A percentile compares a stretch with the other conserved stretches of the same genome.
These are phyloP conservation scores for Mariannaea sp. DNA, from an alignment of 2,329 filamentous ascomycete genomes.

Conservation along the genomic window DNA sequence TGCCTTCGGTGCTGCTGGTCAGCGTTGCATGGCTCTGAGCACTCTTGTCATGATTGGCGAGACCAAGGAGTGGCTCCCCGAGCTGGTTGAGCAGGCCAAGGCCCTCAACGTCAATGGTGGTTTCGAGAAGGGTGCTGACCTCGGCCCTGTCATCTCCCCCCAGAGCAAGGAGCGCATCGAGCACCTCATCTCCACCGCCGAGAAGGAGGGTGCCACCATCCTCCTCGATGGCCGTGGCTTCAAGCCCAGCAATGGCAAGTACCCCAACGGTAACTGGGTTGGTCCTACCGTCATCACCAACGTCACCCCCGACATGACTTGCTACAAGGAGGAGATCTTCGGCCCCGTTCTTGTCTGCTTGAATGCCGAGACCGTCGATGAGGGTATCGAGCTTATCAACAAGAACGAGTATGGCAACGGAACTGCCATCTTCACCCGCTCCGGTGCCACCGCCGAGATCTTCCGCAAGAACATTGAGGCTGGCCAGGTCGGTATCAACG, in stretches of 20 bases:
- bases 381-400: slow-evolving; percentile 82
- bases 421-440: slow-evolving; percentile 81
- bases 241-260: slow-evolving; percentile 74
- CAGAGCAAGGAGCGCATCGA: slow-evolving; percentile 81
- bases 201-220: slow-evolving; percentile 80
- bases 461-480: slow-evolving; percentile 85
- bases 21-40: slow-evolving; percentile 85
- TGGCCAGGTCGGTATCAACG: slow-evolving; percentile 85
- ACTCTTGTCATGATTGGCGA: slow-evolving; percentile 84
- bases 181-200: slow-evolving; percentile 73
- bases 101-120: slow-evolving; percentile 76
- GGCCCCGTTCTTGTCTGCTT: slow-evolving; percentile 83
- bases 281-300: slow-evolving; percentile 83
- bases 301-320: slow-evolving; percentile 80
- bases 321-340: slow-evolving; percentile 86
- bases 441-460: slow-evolving; percentile 74
- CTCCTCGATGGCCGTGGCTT: slow-evolving; percentile 79
- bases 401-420: slow-evolving; percentile 87
- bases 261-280: slow-evolving; percentile 85
- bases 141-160: slow-evolving; percentile 81
- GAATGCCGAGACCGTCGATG: slow-evolving; percentile 77
- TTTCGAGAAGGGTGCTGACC: slow-evolving; percentile 78
- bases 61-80: slow-evolving; percentile 80
- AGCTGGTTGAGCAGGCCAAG: slow-evolving; percentile 78
- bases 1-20: slow-evolving; percentile 82